Evolutionary conservation across 2,329 filamentous ascomycete genomes (phyloP), one percentile per base, ranked within the genome.

Genomic region (Ophiostoma perfectum): DNA sequence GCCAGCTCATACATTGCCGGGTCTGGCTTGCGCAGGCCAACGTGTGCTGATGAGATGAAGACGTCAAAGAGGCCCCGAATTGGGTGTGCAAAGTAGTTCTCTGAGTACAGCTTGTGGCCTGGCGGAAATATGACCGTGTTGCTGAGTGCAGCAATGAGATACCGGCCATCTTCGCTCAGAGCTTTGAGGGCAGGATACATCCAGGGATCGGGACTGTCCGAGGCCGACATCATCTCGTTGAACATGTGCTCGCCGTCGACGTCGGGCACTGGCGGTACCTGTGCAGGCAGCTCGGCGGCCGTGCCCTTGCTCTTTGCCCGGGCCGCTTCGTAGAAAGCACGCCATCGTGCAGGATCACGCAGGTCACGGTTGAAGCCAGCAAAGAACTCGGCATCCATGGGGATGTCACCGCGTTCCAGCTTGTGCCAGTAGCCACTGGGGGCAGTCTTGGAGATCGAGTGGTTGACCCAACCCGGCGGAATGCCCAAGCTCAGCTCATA

Each of bases 101-200:
- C 79, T 58, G 81, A 79, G 72, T 89, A 84, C 69, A 91, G 89
- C 38, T 83, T 80, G 75, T 97, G 92, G 0, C 84, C 89, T 0
- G 84, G 82, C 0, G 93, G 94, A 74, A 96, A 97, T 38, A 92
- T 89, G 39, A 95, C 87, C 0, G 95, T 98, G 76, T 99, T 98
- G 73, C 90, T 93, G 72, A 98, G 81, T 1, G 93, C 95, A 0
- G 89, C 94, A 1, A 98, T 78, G 45, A 94, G 83, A 73, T 89
- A 93, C 69, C 81, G 80, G 0, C 86, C 85, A 66, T 84, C 88
- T 3, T 81, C 82, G 70, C 85, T 84, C 69, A 99, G 81, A 49
- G 83, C 86, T 74, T 87, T 80, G 55, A 98, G 80, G 1, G 93
- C 93, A 0, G 93, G 93, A 72, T 86, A 92, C 89, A 98, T 95